phyloP scores from a whole-genome alignment of 163 green algal species.

The Chlorella variabilis region DNA sequence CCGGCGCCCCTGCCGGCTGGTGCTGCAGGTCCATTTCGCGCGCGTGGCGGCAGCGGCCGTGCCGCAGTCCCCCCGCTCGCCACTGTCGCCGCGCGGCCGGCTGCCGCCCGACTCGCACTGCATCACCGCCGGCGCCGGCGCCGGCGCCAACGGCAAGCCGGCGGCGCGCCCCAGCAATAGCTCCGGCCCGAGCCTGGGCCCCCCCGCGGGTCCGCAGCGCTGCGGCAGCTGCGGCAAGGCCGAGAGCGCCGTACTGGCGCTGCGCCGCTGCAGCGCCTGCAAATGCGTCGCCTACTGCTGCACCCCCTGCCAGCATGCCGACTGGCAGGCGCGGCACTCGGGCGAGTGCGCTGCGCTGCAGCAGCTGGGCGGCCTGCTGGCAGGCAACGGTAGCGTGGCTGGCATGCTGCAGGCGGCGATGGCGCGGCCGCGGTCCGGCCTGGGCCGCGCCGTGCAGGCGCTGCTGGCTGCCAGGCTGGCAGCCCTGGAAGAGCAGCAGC shows the following conservation, averaged over 20 bases:
- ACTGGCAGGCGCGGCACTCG: constrained; percentile 17
- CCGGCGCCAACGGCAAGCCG: not conserved
- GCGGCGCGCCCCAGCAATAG: not conserved
- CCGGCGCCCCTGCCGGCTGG: too few species aligned
- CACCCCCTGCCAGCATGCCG: constrained; percentile 22
- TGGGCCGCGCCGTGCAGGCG: not conserved
- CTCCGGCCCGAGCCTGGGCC: not conserved
- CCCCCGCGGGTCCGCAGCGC: not conserved
- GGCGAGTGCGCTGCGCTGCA: constrained; percentile 23
- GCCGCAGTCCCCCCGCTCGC: not conserved
- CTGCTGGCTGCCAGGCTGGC: constrained; percentile 1
- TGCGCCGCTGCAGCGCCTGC: constrained; percentile 29
- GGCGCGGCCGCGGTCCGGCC: not conserved
- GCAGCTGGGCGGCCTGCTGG: not conserved
- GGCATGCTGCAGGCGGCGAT: not conserved
- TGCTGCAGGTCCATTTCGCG: not conserved
- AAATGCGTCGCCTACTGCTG: constrained; percentile 23
- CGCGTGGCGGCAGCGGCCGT: not conserved
- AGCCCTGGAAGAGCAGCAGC: not conserved
- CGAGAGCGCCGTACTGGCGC: not conserved
- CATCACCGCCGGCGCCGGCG: too few species aligned
- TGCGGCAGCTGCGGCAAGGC: constrained; percentile 23
- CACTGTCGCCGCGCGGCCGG: not conserved
- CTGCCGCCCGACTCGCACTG: too few species aligned
- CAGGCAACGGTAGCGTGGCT: not conserved